Base-by-base conservation (phyloP, 371 early-diverging fungal species). In the Mucor ambiguus region DNA sequence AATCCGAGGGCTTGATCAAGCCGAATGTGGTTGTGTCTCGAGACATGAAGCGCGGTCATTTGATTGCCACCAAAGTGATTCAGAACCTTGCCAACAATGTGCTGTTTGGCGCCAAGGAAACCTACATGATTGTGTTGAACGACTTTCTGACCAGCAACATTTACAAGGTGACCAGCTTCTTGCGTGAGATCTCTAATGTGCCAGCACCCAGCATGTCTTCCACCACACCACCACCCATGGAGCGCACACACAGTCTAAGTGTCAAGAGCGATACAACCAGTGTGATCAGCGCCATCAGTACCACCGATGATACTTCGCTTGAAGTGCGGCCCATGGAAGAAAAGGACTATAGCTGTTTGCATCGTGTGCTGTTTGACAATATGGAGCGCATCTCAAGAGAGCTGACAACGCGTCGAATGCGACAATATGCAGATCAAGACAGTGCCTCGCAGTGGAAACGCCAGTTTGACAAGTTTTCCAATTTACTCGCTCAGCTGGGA, bases 41-140 rank as follows among this genome's bases (percentile, higher is more conserved):
- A 18, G 84, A 86, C 32, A 85, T 83, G 64, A 89, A 93, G 32
- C 92, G 97, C 68, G 96, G 96, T 26, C 80, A 96, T 58, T 74
- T 97, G 57, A 82, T 97, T 52, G 90, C 91, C 24, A 95, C 96
- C 33, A 98, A 98, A 73, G 94, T 96, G 18, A 95, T 97, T 60
- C 96, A 96, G 70, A 97, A 96, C 68, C 72, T 98, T 63, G 95
- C 96, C 24, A 98, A 98, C 77, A 92, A 94, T 67, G 95, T 97
- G 6, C 77, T 93, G 30, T 98, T 98, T 79, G 97, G 96, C 49
- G 84, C 88, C 63, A 97, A 97, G 81, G 97, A 97, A 79, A 82
- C 90, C 0, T 96, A 87, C 72, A 97, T 97, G 97, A 89, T 86
- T 64, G 87, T 90, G 18, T 83, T 95, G 52, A 98, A 96, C 71